Evolutionary conservation across 2,329 filamentous ascomycete species (phyloP).

Genomic region (Aspergillus calidoustus): DNA sequence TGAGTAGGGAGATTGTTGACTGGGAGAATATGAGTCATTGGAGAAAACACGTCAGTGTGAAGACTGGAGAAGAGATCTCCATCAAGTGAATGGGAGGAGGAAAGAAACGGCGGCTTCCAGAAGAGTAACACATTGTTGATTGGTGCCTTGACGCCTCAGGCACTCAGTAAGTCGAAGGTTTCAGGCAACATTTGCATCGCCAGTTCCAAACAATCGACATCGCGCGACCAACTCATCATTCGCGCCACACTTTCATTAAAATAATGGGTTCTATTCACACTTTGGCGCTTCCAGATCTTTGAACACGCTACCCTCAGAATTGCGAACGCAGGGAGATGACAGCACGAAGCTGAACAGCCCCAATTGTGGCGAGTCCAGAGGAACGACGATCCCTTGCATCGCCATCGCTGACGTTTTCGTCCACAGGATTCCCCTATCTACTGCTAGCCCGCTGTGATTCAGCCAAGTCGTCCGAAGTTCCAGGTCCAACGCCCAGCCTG

Average conservation of each 20-base stretch:
- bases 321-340: no score
- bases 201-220: not conserved
- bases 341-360: no score
- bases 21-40: no score
- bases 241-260: not conserved
- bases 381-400: not conserved
- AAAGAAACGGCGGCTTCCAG: not conserved
- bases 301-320: no score
- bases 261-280: no score
- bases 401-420: not conserved
- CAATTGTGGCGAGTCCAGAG: not conserved
- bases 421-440: not conserved
- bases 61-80: not conserved
- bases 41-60: no score
- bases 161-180: not conserved
- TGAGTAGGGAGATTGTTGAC: no score
- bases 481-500: not conserved
- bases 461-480: not conserved
- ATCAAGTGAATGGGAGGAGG: no score
- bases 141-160: not conserved
- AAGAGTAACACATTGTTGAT: not conserved
- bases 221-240: not conserved
- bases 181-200: not conserved
- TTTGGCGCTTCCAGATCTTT: no score
- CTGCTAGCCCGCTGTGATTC: not conserved